These are phyloP conservation scores for Hypholoma fasciculare DNA, from an alignment of 768 basidiomycete genomes.

Conservation along the genomic window DNA sequence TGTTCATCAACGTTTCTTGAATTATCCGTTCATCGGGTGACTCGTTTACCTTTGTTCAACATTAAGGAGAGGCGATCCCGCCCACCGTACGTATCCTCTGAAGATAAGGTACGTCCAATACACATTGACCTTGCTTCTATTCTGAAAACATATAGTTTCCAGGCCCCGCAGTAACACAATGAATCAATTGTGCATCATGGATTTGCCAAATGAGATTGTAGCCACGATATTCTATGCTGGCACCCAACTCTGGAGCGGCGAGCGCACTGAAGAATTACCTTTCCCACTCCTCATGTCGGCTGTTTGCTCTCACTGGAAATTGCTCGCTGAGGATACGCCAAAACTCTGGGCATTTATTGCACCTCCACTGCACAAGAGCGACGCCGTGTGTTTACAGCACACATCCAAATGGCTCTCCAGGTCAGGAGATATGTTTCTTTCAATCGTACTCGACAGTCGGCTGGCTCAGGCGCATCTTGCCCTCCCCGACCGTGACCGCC, in stretches of 20 bases:
- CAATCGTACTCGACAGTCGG: conserved; percentile 17
- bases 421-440: conserved; percentile 12
- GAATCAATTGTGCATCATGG: neutral
- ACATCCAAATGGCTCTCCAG: conserved; percentile 17
- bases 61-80: neutral
- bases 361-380: conserved; percentile 13
- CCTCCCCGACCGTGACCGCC: neutral
- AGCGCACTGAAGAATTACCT: conserved; percentile 5
- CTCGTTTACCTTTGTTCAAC: neutral
- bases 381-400: conserved; percentile 7
- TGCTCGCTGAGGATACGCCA: conserved; percentile 12
- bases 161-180: no score
- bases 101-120: neutral
- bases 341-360: conserved; percentile 18
- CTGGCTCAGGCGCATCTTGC: neutral
- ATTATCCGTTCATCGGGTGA: no score
- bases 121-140: neutral
- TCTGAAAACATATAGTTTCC: no score
- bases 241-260: neutral
- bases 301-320: conserved; percentile 15
- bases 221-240: conserved; percentile 10
- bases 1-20: no score
- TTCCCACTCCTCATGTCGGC: conserved; percentile 16
- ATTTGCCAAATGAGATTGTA: conserved; percentile 12
- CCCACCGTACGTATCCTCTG: neutral